phyloP scores from a whole-genome alignment of 805 yeast genomes.

The Ogataea degrootiae region DNA sequence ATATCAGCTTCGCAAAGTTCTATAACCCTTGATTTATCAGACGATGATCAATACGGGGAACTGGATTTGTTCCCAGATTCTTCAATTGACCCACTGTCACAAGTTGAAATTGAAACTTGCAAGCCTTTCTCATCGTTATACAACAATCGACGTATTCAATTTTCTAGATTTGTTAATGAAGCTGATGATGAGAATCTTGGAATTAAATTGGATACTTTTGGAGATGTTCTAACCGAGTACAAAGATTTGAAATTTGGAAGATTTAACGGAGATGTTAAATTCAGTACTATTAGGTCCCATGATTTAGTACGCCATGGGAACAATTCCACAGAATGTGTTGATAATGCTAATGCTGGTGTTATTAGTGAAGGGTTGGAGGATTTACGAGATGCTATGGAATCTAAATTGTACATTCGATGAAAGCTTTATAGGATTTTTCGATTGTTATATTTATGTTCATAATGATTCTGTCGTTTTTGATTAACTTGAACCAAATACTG shows the following conservation, averaged over 20 bases:
- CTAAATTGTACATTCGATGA: no score
- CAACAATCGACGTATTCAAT: slow-evolving; percentile 21
- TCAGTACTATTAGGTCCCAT: background rate
- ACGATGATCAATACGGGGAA: background rate
- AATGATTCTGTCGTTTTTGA: no score
- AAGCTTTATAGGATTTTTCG: no score
- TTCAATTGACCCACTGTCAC: slow-evolving; percentile 35
- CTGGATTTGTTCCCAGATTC: slow-evolving; percentile 9
- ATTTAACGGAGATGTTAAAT: slow-evolving; percentile 15
- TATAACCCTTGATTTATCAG: background rate
- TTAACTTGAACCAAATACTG: no score
- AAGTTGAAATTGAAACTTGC: slow-evolving; percentile 56
- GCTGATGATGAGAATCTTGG: slow-evolving; percentile 1
- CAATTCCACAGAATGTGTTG: background rate
- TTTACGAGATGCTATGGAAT: background rate
- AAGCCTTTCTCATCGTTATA: slow-evolving; percentile 26
- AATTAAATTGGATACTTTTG: slow-evolving; percentile 10
- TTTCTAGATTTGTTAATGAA: slow-evolving; percentile 12
- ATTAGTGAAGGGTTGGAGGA: background rate
- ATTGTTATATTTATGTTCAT: no score
- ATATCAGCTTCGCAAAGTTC: background rate
- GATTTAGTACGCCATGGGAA: no score
- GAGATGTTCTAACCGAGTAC: slow-evolving; percentile 7
- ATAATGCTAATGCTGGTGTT: background rate
- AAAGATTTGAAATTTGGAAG: slow-evolving; percentile 16